phyloP scores from a whole-genome alignment of 805 yeast genomes.

The Nakazawaea sp. region DNA sequence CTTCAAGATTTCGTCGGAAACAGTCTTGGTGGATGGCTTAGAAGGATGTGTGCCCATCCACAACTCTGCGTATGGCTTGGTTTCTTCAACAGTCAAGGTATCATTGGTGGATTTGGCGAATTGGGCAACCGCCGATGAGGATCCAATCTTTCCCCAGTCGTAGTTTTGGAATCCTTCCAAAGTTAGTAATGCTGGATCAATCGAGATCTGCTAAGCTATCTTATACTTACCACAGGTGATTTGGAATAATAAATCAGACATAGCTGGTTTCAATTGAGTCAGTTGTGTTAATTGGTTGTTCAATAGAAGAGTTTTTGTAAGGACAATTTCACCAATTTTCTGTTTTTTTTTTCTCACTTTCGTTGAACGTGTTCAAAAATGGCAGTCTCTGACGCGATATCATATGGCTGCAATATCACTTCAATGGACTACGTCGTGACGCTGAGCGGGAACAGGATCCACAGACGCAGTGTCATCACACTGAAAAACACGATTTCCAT shows the following conservation, averaged over 20 bases:
- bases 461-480: constrained; percentile 32
- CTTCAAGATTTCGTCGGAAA: constrained; percentile 52
- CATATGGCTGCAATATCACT: no score
- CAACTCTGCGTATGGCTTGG: constrained; percentile 89
- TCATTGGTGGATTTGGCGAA: constrained; percentile 72
- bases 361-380: no score
- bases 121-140: constrained; percentile 80
- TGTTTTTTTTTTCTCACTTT: no score
- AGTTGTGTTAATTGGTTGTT: no score
- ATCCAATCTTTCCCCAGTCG: constrained; percentile 64
- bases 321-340: no score
- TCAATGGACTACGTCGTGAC: constrained; percentile 23
- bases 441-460: constrained; percentile 41
- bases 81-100: constrained; percentile 52
- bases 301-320: no score
- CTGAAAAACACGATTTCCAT: constrained; percentile 38
- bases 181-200: neutral
- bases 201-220: no score
- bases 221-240: constrained; percentile 25
- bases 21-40: constrained; percentile 66
- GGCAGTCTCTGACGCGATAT: no score
- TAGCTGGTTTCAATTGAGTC: constrained; percentile 4
- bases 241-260: constrained; percentile 22
- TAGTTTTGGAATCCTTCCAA: constrained; percentile 30
- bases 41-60: constrained; percentile 99